Conservation (phyloP, 345 rosid species). For the Citrus sinensis region DVS_A1.0 CM039162.1:10491001-10491500, state of each 20-base stretch:
- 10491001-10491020: background rate
- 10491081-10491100: background rate
- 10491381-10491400: constrained; percentile 92
- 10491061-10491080: background rate
- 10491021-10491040: background rate
- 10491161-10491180: background rate
- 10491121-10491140: background rate
- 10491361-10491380: constrained; percentile 86
- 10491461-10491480: constrained; percentile 64
- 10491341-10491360: constrained; percentile 98
- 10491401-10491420: constrained; percentile 79
- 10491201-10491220: background rate
- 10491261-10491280: background rate
- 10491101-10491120: background rate
- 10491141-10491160: no score
- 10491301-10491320: constrained; percentile 66
- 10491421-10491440: constrained; percentile 79
- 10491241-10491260: background rate
- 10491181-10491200: no score
- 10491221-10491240: background rate
- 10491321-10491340: constrained; percentile 97
- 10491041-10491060: background rate
- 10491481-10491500: constrained; percentile 16
- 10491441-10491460: constrained; percentile 90
- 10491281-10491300: constrained; percentile 15